Evolutionary conservation across 2,329 filamentous ascomycete genomes (phyloP).

Genomic region (Drechslerella stenobrocha): DNA sequence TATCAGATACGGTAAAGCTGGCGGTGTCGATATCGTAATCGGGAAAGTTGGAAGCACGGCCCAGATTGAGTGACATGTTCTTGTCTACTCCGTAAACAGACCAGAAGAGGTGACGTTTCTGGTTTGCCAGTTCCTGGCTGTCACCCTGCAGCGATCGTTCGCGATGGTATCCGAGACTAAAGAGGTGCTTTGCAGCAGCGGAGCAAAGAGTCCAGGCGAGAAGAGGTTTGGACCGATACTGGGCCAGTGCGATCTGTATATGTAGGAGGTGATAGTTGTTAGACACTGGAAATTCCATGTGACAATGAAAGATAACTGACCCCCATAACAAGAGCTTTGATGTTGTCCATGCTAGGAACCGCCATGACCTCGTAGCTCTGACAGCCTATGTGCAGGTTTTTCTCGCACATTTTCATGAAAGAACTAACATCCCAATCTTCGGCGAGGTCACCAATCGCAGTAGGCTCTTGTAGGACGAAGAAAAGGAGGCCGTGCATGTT

Average conservation of each 20-base stretch:
- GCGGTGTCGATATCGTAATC: conserved; percentile 43
- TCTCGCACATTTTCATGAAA: conserved; percentile 30
- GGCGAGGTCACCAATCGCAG: conserved; percentile 25
- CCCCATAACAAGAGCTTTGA: conserved; percentile 30
- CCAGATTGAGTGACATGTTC: conserved; percentile 33
- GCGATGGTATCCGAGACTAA: conserved; percentile 37
- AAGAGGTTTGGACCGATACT: conserved; percentile 33
- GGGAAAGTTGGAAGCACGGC: conserved; percentile 43
- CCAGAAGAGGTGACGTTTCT: conserved; percentile 45
- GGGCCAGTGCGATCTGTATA: conserved; percentile 32
- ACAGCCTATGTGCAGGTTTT: conserved; percentile 44
- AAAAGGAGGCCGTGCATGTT: conserved; percentile 41
- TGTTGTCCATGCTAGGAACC: conserved; percentile 30
- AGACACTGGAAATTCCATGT: background rate
- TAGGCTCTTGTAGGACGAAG: conserved; percentile 34
- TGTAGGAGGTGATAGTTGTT: background rate
- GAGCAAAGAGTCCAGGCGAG: conserved; percentile 42
- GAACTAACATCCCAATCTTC: conserved; percentile 22
- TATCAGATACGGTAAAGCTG: conserved; percentile 24
- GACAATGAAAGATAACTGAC: conserved; percentile 10
- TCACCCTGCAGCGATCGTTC: conserved; percentile 40
- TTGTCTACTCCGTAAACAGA: conserved; percentile 42
- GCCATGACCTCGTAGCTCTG: conserved; percentile 43
- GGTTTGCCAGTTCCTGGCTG: conserved; percentile 24
- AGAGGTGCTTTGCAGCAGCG: conserved; percentile 31